These are phyloP conservation scores for Euphrasia confusa DNA, from an alignment of 257 asterid species.

Conservation along the genomic window DNA sequence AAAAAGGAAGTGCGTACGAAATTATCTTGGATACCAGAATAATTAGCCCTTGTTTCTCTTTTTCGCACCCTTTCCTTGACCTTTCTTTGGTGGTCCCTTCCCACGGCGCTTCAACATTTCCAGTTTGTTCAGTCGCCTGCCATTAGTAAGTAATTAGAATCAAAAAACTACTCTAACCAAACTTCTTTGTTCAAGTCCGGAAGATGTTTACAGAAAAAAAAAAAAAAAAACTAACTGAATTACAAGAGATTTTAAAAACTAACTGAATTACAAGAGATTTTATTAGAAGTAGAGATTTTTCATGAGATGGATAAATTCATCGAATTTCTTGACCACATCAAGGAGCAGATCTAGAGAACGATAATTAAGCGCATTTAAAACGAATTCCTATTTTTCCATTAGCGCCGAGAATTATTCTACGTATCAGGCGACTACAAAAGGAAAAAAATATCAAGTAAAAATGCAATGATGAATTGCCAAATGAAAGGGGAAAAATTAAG, in stretches of 20 bases:
- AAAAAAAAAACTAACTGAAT: too few species aligned
- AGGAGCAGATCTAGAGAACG: too few species aligned
- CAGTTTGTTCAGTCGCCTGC: slow-evolving; percentile 69
- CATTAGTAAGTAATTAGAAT: slow-evolving; percentile 21
- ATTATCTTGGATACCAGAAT: neutral
- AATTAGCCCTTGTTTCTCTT: slow-evolving; percentile 44
- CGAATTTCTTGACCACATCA: neutral
- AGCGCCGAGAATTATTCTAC: too few species aligned
- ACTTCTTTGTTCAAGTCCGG: neutral
- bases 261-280: too few species aligned
- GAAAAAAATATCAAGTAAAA: too few species aligned
- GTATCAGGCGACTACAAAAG: too few species aligned
- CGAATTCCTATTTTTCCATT: too few species aligned
- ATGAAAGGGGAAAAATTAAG: too few species aligned
- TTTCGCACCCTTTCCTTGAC: slow-evolving; percentile 84
- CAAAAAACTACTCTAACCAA: neutral
- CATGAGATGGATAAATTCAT: neutral
- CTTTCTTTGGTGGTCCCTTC: slow-evolving; percentile 94
- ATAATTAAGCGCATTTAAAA: too few species aligned
- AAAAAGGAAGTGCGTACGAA: neutral
- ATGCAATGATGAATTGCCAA: too few species aligned
- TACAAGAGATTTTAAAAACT: too few species aligned
- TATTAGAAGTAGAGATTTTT: neutral
- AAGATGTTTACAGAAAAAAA: neutral
- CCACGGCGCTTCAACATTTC: slow-evolving; percentile 89